phyloP scores from a whole-genome alignment of 176 grass and related monocot genomes.

The Tillandsia fasciculata region DNA sequence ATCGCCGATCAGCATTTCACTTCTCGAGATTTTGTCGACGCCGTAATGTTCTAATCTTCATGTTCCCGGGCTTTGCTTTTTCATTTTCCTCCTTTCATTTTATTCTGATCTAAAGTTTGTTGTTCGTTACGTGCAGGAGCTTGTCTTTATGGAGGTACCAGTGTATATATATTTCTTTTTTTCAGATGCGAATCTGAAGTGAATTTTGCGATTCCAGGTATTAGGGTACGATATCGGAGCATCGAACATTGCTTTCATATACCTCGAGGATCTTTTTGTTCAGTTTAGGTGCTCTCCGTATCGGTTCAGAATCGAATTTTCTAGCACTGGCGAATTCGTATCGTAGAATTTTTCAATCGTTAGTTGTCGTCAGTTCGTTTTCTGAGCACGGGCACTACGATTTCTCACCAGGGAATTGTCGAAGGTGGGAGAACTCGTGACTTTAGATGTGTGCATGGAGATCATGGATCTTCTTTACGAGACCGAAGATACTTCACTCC shows the following conservation, averaged over 20 bases:
- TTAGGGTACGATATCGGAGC: conserved; percentile 62
- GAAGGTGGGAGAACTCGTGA: conserved; percentile 56
- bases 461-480: conserved; percentile 89
- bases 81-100: conserved; percentile 10
- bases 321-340: neutral
- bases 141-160: conserved; percentile 80
- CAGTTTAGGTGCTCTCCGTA: conserved; percentile 41
- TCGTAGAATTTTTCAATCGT: neutral
- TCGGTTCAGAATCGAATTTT: no score
- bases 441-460: conserved; percentile 72
- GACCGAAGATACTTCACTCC: conserved; percentile 46
- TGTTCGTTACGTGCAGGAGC: conserved; percentile 45
- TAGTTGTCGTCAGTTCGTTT: neutral
- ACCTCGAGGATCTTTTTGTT: conserved; percentile 64
- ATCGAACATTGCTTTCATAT: conserved; percentile 49
- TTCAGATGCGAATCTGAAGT: no score
- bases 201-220: conserved; percentile 26
- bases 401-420: conserved; percentile 53
- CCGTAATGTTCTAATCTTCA: conserved; percentile 22
- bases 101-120: conserved; percentile 19
- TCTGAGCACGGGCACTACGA: neutral
- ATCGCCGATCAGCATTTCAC: conserved; percentile 87
- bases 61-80: neutral
- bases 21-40: conserved; percentile 47
- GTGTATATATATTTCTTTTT: neutral